Conservation (phyloP, 2,329 filamentous ascomycete genomes). For the Hymenoscyphus repandus region DNA sequence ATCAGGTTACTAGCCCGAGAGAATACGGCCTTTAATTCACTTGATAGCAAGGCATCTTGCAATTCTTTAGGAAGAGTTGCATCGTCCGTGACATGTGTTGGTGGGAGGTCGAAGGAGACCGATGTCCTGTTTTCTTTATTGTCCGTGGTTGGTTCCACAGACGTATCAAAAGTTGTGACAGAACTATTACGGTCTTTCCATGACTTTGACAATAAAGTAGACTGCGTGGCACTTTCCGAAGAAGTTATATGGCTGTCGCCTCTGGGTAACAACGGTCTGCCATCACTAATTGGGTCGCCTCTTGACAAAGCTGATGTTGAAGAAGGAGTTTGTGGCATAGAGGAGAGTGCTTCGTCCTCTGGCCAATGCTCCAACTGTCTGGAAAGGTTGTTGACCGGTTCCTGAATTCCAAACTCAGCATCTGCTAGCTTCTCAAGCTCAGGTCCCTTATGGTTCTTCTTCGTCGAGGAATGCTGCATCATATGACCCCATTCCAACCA, state of each 20-base stretch:
- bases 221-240: conserved; percentile 8
- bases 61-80: conserved; percentile 16
- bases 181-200: conserved; percentile 22
- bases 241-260: conserved; percentile 13
- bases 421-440: conserved; percentile 22
- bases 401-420: conserved; percentile 28
- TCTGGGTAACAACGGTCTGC: conserved; percentile 14
- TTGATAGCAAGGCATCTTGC: conserved; percentile 25
- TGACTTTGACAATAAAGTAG: conserved; percentile 16
- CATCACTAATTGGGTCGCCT: conserved; percentile 10
- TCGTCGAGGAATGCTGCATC: conserved; percentile 13
- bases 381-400: conserved; percentile 20
- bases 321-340: conserved; percentile 15
- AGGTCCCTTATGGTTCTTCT: conserved; percentile 12
- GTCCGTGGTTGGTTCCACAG: conserved; percentile 14
- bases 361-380: conserved; percentile 18
- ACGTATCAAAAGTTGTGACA: conserved; percentile 20
- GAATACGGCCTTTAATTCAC: conserved; percentile 26
- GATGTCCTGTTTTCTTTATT: conserved; percentile 13
- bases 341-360: conserved; percentile 21
- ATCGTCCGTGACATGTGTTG: conserved; percentile 8
- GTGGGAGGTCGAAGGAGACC: conserved; percentile 23
- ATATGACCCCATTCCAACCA: conserved; percentile 25
- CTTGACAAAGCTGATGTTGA: conserved; percentile 7
- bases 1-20: conserved; percentile 29